Evolutionary conservation across 1,284 basidiomycete species (phyloP).

Genomic region (Apiotrichum gamsii): DNA sequence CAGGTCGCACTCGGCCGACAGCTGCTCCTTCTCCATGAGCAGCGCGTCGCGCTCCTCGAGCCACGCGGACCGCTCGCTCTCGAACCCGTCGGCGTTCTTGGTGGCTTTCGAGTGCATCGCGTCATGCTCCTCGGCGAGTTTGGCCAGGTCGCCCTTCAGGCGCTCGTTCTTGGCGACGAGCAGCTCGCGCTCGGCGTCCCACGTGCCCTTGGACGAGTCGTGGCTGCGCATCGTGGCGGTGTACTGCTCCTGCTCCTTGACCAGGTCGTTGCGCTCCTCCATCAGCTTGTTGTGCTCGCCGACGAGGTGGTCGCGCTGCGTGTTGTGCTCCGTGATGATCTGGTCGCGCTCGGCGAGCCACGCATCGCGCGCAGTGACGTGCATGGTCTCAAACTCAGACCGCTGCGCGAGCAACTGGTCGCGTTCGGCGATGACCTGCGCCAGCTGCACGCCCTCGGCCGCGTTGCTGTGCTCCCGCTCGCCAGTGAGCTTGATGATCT

Average conservation of each 20-base stretch:
- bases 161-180: background rate
- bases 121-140: constrained; percentile 1
- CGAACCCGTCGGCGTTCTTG: too few relatives aligned
- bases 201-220: background rate
- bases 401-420: background rate
- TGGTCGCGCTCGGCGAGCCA: background rate
- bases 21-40: background rate
- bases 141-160: background rate
- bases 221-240: background rate
- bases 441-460: background rate
- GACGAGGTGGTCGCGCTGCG: background rate
- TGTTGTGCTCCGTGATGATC: constrained; percentile 3
- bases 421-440: background rate
- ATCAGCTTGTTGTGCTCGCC: background rate
- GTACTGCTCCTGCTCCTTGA: background rate
- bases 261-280: background rate
- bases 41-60: background rate
- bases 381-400: background rate
- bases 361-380: background rate
- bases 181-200: background rate
- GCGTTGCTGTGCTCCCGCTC: too few relatives aligned
- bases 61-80: too few relatives aligned
- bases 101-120: background rate
- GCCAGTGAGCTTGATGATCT: background rate
- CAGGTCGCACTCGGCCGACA: background rate